These are phyloP conservation scores for Fusarium begoniae DNA, from an alignment of 2,329 filamentous ascomycete genomes.

Conservation along the genomic window DNA sequence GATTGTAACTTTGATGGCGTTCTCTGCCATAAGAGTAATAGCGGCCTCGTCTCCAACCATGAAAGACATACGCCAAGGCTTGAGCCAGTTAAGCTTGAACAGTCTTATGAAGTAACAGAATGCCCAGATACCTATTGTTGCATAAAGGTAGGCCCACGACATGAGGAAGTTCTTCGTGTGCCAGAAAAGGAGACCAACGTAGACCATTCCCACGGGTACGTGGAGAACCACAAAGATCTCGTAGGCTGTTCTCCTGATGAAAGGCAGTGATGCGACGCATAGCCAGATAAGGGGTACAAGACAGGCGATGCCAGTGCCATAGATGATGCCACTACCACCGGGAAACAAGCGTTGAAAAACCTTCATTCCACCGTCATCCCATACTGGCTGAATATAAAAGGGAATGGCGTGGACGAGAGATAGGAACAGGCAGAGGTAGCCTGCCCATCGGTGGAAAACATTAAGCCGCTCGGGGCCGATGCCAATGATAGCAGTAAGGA, in stretches of 20 bases:
- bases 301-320: conserved; percentile 86
- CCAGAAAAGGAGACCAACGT: conserved; percentile 91
- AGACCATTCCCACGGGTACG: conserved; percentile 81
- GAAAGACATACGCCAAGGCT: conserved; percentile 81
- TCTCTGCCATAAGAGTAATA: conserved; percentile 88
- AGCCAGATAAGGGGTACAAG: conserved; percentile 84
- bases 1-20: conserved; percentile 94
- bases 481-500: conserved; percentile 84
- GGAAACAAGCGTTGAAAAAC: conserved; percentile 78
- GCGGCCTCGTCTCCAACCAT: conserved; percentile 91
- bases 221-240: conserved; percentile 87
- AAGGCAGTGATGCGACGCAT: conserved; percentile 83
- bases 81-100: conserved; percentile 90
- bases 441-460: conserved; percentile 91
- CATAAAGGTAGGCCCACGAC: conserved; percentile 89
- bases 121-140: conserved; percentile 81
- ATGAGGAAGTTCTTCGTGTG: conserved; percentile 92
- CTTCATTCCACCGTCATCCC: conserved; percentile 77
- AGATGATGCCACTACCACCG: conserved; percentile 72
- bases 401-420: conserved; percentile 86
- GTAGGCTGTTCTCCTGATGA: conserved; percentile 80
- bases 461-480: conserved; percentile 93
- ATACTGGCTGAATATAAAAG: conserved; percentile 89
- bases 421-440: conserved; percentile 85
- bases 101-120: conserved; percentile 78